These are phyloP conservation scores for Podochytrium sp. DNA, from an alignment of 192 early-diverging fungal species.

Conservation along the genomic window DNA sequence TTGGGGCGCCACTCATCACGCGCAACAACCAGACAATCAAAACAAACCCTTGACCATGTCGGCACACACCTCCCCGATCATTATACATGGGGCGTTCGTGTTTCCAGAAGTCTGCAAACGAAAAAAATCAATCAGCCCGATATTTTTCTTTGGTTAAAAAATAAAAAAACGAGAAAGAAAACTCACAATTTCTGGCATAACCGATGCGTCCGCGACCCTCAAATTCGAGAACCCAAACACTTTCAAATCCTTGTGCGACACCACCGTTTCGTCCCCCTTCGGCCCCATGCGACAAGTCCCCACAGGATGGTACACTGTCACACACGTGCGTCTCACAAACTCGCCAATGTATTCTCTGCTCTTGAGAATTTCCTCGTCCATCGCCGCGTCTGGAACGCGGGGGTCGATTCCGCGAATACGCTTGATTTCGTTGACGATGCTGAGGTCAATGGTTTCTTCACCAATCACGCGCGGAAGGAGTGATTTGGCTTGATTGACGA, in stretches of 20 bases:
- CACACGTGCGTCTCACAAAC: background rate
- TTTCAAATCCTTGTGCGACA: slow-evolving; percentile 19
- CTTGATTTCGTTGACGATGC: slow-evolving; percentile 10
- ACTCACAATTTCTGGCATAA: slow-evolving; percentile 31
- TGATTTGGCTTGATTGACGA: background rate
- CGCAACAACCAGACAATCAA: too few species aligned
- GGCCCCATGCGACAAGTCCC: slow-evolving; percentile 30
- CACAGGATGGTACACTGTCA: slow-evolving; percentile 28
- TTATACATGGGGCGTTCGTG: slow-evolving; percentile 29
- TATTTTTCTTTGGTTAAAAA: background rate
- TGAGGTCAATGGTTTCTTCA: background rate
- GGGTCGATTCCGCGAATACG: background rate
- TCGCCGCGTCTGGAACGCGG: background rate
- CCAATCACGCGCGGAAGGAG: background rate
- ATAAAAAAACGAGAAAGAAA: background rate
- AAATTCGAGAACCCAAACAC: slow-evolving; percentile 28
- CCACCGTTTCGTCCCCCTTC: background rate
- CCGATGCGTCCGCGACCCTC: slow-evolving; percentile 25
- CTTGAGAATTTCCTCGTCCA: background rate
- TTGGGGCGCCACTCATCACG: too few species aligned
- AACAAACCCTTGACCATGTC: slow-evolving; percentile 26
- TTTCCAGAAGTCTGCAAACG: slow-evolving; percentile 2
- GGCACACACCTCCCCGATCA: slow-evolving; percentile 32
- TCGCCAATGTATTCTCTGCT: slow-evolving; percentile 14
- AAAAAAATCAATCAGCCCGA: background rate